A percentile compares a stretch with the other conserved stretches of the same genome.
These are phyloP conservation scores for Kandelia obovata DNA, from an alignment of 345 rosid species.

Conservation along the genomic window DNA sequence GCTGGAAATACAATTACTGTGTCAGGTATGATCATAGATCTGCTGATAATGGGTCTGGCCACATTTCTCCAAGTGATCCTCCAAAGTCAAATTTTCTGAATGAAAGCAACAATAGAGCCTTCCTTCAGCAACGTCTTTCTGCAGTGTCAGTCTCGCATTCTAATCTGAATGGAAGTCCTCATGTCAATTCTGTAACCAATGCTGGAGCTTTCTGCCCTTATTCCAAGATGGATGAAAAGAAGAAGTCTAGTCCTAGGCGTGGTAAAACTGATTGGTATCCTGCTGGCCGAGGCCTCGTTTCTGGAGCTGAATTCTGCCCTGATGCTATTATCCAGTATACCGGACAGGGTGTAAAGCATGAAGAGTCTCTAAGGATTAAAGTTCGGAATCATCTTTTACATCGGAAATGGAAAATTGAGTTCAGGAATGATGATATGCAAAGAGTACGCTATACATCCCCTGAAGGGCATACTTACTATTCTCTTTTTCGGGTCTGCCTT, in stretches of 20 bases:
- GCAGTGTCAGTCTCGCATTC: slow-evolving; percentile 27
- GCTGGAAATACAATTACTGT: slow-evolving; percentile 7
- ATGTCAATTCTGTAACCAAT: slow-evolving; percentile 5
- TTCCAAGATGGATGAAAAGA: slow-evolving; percentile 9
- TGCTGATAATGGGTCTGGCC: slow-evolving; percentile 33
- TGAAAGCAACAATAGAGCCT: slow-evolving; percentile 2
- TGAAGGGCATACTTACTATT: slow-evolving; percentile 40
- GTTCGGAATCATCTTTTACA: slow-evolving; percentile 53
- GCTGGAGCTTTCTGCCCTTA: slow-evolving; percentile 21
- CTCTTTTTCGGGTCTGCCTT: slow-evolving; percentile 52
- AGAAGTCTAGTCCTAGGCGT: not conserved
- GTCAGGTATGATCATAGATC: slow-evolving; percentile 56
- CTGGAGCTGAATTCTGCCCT: slow-evolving; percentile 53
- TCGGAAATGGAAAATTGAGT: slow-evolving; percentile 57
- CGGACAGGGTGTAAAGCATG: not conserved
- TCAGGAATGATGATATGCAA: not conserved
- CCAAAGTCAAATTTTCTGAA: slow-evolving; percentile 13
- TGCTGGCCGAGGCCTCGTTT: slow-evolving; percentile 35
- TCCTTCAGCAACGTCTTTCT: not conserved
- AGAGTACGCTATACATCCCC: slow-evolving; percentile 66
- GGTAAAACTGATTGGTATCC: slow-evolving; percentile 36
- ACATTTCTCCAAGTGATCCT: slow-evolving; percentile 7
- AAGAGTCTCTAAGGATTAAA: slow-evolving; percentile 8
- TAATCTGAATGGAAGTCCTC: slow-evolving; percentile 24
- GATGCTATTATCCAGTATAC: slow-evolving; percentile 41